phyloP scores from a whole-genome alignment of 345 rosid species.

The Salix brachista region DNA sequence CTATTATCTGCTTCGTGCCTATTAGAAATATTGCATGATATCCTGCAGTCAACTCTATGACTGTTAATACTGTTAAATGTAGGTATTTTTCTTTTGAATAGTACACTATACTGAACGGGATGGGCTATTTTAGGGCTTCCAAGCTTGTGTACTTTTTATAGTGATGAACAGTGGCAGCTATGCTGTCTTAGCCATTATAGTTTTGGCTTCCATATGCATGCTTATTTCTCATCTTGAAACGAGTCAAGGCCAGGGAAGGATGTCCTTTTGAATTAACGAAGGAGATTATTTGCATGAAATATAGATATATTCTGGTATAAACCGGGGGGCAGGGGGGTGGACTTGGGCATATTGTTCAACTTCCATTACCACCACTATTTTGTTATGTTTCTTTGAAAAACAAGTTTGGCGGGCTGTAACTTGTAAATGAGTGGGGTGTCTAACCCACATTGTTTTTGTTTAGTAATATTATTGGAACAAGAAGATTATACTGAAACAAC shows the following conservation, averaged over 20 bases:
- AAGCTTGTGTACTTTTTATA: neutral
- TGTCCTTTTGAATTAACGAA: neutral
- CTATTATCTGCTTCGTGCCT: neutral
- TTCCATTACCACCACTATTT: neutral
- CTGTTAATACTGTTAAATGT: neutral
- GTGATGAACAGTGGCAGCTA: neutral
- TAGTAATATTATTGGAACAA: too few relatives aligned
- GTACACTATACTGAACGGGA: neutral
- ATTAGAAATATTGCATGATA: neutral
- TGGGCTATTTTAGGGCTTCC: neutral
- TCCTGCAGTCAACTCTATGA: neutral
- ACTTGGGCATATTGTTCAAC: too few relatives aligned
- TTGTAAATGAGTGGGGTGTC: too few relatives aligned
- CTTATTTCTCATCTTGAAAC: neutral
- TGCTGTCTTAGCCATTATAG: neutral
- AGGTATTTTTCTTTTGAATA: neutral
- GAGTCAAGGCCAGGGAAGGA: neutral
- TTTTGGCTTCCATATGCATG: neutral
- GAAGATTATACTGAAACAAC: too few relatives aligned
- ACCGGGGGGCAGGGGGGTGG: too few relatives aligned
- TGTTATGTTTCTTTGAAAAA: neutral
- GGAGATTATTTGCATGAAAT: neutral
- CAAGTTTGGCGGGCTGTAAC: too few relatives aligned
- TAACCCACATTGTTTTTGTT: too few relatives aligned
- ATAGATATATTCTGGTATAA: neutral